Conservation (phyloP, 495 filamentous ascomycete genomes). For the Cryomyces minteri region DNA sequence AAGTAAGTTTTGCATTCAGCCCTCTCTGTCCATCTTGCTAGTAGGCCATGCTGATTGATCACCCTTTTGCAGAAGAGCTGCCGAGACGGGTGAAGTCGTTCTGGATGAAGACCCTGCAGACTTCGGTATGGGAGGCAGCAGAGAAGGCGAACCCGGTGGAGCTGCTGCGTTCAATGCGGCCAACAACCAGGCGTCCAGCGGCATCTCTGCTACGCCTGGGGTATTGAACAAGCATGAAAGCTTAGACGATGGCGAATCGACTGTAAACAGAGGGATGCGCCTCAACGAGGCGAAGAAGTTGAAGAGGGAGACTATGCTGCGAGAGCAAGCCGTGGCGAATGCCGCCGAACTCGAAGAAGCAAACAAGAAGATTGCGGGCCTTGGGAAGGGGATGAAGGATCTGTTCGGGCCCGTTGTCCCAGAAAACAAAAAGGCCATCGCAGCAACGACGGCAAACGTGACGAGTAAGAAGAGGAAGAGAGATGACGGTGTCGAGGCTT, state of each 20-base stretch:
- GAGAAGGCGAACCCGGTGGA: neutral
- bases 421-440: no score
- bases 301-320: conserved; percentile 54
- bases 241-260: conserved; percentile 23
- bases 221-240: conserved; percentile 1
- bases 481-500: neutral
- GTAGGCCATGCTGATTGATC: neutral
- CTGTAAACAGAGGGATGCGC: conserved; percentile 79
- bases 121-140: neutral
- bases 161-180: no score
- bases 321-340: conserved; percentile 39
- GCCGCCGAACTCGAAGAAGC: conserved; percentile 37
- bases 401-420: no score
- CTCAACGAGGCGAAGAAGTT: conserved; percentile 84
- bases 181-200: neutral
- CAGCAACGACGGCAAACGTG: conserved; percentile 1
- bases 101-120: conserved; percentile 19
- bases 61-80: conserved; percentile 14
- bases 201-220: neutral
- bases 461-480: conserved; percentile 18
- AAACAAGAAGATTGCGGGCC: conserved; percentile 39
- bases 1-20: no score
- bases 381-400: conserved; percentile 35
- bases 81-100: conserved; percentile 51
- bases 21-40: neutral